Percentiles rank a stretch among this genome's conserved stretches.
Evolutionary conservation across 371 early-diverging fungal genomes (phyloP).

Genomic region (Rhizopus sp.): DNA sequence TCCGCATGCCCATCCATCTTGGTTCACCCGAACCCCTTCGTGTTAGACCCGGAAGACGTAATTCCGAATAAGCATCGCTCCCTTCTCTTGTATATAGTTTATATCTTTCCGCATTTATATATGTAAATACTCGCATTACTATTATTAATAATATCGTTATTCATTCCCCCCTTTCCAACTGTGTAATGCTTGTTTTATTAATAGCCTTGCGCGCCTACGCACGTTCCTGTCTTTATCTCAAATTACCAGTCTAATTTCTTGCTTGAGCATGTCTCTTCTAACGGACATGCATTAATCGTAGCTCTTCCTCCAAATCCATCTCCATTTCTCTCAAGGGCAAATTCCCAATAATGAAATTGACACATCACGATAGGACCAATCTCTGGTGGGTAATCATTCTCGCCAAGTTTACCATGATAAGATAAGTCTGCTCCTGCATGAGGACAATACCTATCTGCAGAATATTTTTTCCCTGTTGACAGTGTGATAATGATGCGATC

Average conservation of each 20-base stretch:
- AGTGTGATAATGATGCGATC: constrained; percentile 47
- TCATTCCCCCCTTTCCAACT: too few species aligned
- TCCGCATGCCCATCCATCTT: constrained; percentile 24
- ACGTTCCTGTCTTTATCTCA: too few species aligned
- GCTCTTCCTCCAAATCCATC: constrained; percentile 33
- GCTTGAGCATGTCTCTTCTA: constrained; percentile 13
- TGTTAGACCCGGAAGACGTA: constrained; percentile 44
- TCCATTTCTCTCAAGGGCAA: constrained; percentile 43
- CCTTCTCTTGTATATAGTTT: not conserved
- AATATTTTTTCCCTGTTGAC: constrained; percentile 38
- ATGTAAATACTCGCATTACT: not conserved
- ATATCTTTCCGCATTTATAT: not conserved
- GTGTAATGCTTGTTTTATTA: too few species aligned
- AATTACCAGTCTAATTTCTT: constrained; percentile 16
- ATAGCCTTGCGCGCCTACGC: too few species aligned
- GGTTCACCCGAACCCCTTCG: constrained; percentile 33
- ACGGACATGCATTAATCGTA: constrained; percentile 47
- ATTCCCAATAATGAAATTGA: constrained; percentile 53
- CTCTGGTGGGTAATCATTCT: constrained; percentile 49
- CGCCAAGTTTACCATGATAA: constrained; percentile 38
- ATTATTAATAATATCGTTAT: too few species aligned
- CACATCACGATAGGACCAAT: constrained; percentile 50
- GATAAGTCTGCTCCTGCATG: constrained; percentile 54
- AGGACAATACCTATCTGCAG: constrained; percentile 54
- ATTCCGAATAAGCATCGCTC: constrained; percentile 15